Evolutionary conservation across 345 rosid species (phyloP), one percentile per base, ranked within the genome.

Genomic region (Sonneratia alba): DNA sequence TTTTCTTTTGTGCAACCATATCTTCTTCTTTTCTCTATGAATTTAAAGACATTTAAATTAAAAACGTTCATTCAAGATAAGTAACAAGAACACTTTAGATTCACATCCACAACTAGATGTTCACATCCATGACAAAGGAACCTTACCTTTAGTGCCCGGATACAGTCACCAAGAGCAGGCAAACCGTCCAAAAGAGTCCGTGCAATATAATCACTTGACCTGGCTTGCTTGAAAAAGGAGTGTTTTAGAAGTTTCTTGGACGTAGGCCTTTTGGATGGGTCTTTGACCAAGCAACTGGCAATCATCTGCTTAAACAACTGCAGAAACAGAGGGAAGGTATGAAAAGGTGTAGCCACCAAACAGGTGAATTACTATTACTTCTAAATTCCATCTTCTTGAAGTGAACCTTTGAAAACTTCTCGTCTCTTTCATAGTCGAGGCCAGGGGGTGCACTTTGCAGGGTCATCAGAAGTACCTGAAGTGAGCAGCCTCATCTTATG

Each of bases 381-480:
- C 59, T 70, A 72, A 27, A 57, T 78, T 72, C 59, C 68, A 72
- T 71, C 66, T 72, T 56, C 18, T 34, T 38, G 1, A 79, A 79
- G 57, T 64, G 51, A 79, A 92, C 99, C 93, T 89, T 95, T 10
- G 99, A 95, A 76, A 92, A 95, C 80, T 95, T 95, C 81, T 71
- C 85, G 73, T 95, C 99, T 79, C 98, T 87, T 82, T 95, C 99
- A 57, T 92, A 95, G 81, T 95, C 98, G 76, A 95, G 87, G 70
- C 97, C 89, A 43, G 99, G 99, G 21, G 98, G 98, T 73, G 98
- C 98, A 83, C 89, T 91, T 90, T 94, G 98, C 92, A 94, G 83
- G 68, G 99, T 95, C 99, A 95, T 95, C 68, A 95, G 96, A 78
- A 95, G 84, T 78, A 95, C 99, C 99, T 95, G 79, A 34, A 45